Evolutionary conservation across 805 yeast genomes (phyloP).

Genomic region (Candida schatavii): DNA sequence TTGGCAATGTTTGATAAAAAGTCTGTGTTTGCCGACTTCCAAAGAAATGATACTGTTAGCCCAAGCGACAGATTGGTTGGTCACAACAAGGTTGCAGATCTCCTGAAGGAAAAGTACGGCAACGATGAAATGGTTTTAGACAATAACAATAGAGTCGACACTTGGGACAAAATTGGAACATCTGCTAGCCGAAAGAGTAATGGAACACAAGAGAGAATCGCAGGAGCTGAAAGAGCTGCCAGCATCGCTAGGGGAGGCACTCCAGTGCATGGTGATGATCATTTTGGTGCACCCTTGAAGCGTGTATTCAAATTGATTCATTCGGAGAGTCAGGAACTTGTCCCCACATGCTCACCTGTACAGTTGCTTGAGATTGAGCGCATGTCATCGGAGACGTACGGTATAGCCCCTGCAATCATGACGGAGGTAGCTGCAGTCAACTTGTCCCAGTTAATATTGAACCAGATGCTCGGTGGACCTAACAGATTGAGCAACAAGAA

Average conservation of each 20-base stretch:
- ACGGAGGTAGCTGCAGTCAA: conserved; percentile 71
- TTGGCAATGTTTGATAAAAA: conserved; percentile 79
- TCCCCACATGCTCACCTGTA: conserved; percentile 71
- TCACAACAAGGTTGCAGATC: conserved; percentile 52
- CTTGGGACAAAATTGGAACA: conserved; percentile 50
- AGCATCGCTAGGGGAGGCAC: conserved; percentile 6
- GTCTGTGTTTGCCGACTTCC: conserved; percentile 75
- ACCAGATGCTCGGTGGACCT: conserved; percentile 62
- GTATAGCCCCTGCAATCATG: conserved; percentile 45
- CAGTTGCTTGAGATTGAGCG: conserved; percentile 78
- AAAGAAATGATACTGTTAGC: conserved; percentile 56
- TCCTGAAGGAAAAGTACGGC: conserved; percentile 49
- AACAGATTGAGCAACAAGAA: conserved; percentile 53
- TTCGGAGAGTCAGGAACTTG: conserved; percentile 20
- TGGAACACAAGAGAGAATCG: neutral
- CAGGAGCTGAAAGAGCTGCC: conserved; percentile 4
- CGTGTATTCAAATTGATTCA: conserved; percentile 17
- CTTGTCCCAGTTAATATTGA: conserved; percentile 55
- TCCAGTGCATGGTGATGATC: conserved; percentile 15
- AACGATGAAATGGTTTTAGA: conserved; percentile 74
- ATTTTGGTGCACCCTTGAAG: conserved; percentile 15
- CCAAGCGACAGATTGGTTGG: conserved; percentile 68
- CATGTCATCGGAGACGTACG: conserved; percentile 47
- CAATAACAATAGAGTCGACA: conserved; percentile 32
- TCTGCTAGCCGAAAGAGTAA: neutral